A percentile compares a stretch with the other conserved stretches of the same genome.
These are phyloP conservation scores for Leucocoprinus sp. DNA, from an alignment of 768 basidiomycete genomes.

Conservation along the genomic window DNA sequence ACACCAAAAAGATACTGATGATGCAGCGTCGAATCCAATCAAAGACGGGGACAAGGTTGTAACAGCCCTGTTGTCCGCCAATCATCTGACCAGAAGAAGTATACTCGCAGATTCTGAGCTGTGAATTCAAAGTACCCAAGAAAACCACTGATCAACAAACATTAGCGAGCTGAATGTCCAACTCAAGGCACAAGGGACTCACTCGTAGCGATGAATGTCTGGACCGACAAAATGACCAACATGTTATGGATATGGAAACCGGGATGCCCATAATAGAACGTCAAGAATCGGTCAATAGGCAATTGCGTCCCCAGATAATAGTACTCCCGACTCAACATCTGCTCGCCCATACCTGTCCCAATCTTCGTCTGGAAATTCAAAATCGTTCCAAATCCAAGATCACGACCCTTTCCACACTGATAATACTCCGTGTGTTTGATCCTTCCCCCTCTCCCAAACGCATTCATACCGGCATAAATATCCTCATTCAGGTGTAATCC, in stretches of 20 bases:
- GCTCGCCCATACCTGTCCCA: conserved; percentile 99
- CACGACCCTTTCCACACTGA: conserved; percentile 97
- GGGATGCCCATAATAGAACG: conserved; percentile 99
- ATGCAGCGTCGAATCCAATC: conserved; percentile 95
- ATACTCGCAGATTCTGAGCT: conserved; percentile 75
- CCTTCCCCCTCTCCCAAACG: conserved; percentile 89
- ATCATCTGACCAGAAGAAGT: conserved; percentile 62
- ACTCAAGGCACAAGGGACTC: conserved; percentile 20
- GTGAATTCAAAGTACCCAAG: conserved; percentile 84
- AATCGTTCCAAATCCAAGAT: conserved; percentile 98
- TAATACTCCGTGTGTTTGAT: conserved; percentile 99
- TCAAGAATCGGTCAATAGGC: conserved; percentile 96
- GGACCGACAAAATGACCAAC: conserved; percentile 94
- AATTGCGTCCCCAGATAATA: conserved; percentile 98
- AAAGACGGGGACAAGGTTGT: conserved; percentile 89
- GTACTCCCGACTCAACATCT: conserved; percentile 98
- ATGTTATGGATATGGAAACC: conserved; percentile 99
- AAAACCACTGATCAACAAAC: conserved; percentile 64
- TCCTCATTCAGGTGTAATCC: conserved; percentile 99
- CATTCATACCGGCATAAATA: conserved; percentile 99
- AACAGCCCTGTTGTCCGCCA: conserved; percentile 80
- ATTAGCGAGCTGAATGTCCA: conserved; percentile 7
- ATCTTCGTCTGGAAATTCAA: conserved; percentile 99
- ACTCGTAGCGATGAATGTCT: conserved; percentile 91
- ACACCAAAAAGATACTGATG: conserved; percentile 97